phyloP scores from a whole-genome alignment of 2,329 filamentous ascomycete genomes.

The Exophiala spinifera region DNA sequence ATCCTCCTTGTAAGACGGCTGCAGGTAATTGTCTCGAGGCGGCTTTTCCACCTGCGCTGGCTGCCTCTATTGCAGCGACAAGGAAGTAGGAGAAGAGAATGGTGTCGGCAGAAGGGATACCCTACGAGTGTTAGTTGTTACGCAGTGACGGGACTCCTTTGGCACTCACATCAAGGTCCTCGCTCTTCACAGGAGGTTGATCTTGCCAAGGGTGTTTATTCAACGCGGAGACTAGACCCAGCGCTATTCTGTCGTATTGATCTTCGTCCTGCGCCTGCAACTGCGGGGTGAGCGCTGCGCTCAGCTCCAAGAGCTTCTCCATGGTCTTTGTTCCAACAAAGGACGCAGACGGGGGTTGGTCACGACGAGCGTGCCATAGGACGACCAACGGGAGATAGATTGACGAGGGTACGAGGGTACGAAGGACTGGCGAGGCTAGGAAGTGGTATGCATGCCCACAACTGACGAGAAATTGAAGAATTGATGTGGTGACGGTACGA shows the following conservation, averaged over 20 bases:
- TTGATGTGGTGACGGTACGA: too few species aligned
- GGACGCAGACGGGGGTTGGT: background rate
- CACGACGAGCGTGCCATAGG: conserved; percentile 21
- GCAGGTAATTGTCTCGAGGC: conserved; percentile 34
- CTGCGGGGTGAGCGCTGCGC: conserved; percentile 11
- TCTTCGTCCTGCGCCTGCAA: conserved; percentile 21
- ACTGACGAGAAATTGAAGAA: background rate
- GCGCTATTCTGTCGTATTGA: conserved; percentile 42
- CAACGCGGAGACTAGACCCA: conserved; percentile 28
- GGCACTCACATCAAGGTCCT: conserved; percentile 36
- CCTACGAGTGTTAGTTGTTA: too few species aligned
- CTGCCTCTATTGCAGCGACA: conserved; percentile 45
- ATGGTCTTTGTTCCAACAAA: conserved; percentile 6
- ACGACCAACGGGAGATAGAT: background rate
- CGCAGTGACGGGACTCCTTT: too few species aligned
- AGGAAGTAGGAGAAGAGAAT: conserved; percentile 59
- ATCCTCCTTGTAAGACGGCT: conserved; percentile 44
- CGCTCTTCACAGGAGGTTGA: conserved; percentile 7
- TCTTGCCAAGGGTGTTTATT: conserved; percentile 19
- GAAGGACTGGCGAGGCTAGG: too few species aligned
- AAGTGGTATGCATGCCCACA: background rate
- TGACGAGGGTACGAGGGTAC: too few species aligned
- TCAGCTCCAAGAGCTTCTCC: conserved; percentile 23
- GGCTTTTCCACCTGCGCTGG: conserved; percentile 34
- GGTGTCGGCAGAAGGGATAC: conserved; percentile 42